Conservation (phyloP, 768 basidiomycete genomes). For the Lepiota brunneoincarnata region DNA sequence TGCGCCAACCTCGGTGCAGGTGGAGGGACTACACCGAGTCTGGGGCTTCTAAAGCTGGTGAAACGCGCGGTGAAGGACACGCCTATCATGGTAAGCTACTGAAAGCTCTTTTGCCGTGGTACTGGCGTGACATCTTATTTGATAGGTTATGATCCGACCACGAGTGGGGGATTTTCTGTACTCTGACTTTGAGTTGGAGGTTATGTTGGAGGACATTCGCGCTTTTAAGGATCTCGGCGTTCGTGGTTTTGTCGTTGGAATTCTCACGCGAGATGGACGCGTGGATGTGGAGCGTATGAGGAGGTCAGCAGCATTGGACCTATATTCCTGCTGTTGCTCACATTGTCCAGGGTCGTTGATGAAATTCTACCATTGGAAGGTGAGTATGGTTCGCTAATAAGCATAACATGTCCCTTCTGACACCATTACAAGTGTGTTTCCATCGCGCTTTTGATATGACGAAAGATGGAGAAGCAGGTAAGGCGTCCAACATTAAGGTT, state of each 20-base stretch:
- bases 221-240: slow-evolving; percentile 56
- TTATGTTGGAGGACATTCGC: slow-evolving; percentile 74
- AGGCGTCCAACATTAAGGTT: slow-evolving; percentile 3
- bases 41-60: slow-evolving; percentile 68
- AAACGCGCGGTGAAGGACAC: slow-evolving; percentile 43
- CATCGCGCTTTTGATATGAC: slow-evolving; percentile 82
- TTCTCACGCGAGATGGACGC: slow-evolving; percentile 51
- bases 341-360: slow-evolving; percentile 45
- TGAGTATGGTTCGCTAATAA: slow-evolving; percentile 21
- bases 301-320: slow-evolving; percentile 36
- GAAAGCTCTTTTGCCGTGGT: not conserved
- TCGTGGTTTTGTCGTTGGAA: slow-evolving; percentile 67
- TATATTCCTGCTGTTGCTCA: not conserved
- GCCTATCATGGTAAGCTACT: slow-evolving; percentile 62
- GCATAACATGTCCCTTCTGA: not conserved
- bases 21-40: slow-evolving; percentile 79
- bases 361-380: slow-evolving; percentile 64
- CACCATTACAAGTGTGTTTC: slow-evolving; percentile 57
- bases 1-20: slow-evolving; percentile 69
- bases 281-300: slow-evolving; percentile 60
- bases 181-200: slow-evolving; percentile 56
- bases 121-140: slow-evolving; percentile 5
- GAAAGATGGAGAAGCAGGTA: slow-evolving; percentile 50
- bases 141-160: slow-evolving; percentile 77
- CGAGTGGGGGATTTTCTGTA: slow-evolving; percentile 80